phyloP scores from a whole-genome alignment of 2,329 filamentous ascomycete genomes.

The Botrytis cinerea region DNA sequence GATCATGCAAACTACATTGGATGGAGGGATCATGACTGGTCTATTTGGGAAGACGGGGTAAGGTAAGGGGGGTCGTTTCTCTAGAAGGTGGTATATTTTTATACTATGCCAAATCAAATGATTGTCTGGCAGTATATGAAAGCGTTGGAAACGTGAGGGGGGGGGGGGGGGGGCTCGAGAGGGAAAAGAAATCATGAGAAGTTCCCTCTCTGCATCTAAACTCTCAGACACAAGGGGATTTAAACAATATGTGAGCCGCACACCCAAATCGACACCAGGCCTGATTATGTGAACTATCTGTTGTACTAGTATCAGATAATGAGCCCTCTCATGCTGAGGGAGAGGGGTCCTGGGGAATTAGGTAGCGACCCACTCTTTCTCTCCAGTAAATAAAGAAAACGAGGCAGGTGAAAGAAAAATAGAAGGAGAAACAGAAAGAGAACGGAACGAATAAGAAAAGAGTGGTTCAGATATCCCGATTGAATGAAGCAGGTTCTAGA shows the following conservation, averaged over 20 bases:
- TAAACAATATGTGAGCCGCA: background rate
- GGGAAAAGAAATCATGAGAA: background rate
- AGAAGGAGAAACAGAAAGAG: background rate
- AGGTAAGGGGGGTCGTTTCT: background rate
- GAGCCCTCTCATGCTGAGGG: background rate
- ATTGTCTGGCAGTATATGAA: background rate
- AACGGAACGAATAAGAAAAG: background rate
- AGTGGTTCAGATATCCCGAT: background rate
- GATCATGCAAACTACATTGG: background rate
- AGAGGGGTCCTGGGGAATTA: background rate
- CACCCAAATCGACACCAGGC: background rate
- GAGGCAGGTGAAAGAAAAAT: too few species aligned
- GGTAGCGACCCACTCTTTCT: too few species aligned
- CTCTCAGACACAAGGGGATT: background rate
- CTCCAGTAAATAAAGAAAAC: too few species aligned
- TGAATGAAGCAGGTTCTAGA: background rate
- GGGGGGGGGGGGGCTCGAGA: too few species aligned
- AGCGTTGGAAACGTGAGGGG: background rate
- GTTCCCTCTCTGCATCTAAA: background rate
- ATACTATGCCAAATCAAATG: background rate
- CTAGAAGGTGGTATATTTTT: background rate
- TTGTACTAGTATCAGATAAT: background rate
- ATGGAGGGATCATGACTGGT: background rate
- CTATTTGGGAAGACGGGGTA: background rate
- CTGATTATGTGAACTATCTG: background rate